A percentile compares a stretch with the other conserved stretches of the same genome.
Conservation (phyloP, 108 stramenopile genomes). For the Nitzschia sp. region DNA sequence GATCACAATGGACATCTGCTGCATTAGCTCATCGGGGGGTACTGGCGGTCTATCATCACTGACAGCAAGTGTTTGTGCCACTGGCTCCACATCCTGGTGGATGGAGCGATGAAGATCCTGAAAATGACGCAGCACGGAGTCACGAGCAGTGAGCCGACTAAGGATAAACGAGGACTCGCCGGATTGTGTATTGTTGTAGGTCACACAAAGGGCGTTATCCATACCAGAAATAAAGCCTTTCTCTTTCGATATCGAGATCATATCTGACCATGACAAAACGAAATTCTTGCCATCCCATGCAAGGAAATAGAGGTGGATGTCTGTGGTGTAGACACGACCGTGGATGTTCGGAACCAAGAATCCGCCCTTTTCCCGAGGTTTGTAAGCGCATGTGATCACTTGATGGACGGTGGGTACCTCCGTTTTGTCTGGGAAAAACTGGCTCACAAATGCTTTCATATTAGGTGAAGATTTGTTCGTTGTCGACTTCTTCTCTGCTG, state of each 20-base stretch:
- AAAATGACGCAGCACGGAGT: constrained; percentile 19
- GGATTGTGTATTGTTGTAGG: constrained; percentile 2
- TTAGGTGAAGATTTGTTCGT: neutral
- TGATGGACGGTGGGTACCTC: constrained; percentile 34
- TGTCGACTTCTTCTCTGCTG: too few relatives aligned
- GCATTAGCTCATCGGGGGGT: constrained; percentile 47
- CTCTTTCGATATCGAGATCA: constrained; percentile 56
- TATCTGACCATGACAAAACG: constrained; percentile 27
- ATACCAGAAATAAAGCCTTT: constrained; percentile 34
- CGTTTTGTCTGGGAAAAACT: constrained; percentile 26
- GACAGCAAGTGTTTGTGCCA: neutral
- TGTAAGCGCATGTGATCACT: constrained; percentile 43
- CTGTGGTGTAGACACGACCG: constrained; percentile 48
- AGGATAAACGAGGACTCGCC: constrained; percentile 26
- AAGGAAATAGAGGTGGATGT: constrained; percentile 40
- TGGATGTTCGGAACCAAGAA: constrained; percentile 32
- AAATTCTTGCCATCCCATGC: constrained; percentile 46
- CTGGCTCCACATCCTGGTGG: neutral
- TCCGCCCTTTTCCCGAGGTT: constrained; percentile 36
- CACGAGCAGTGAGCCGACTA: constrained; percentile 21
- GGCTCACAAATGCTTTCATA: constrained; percentile 22
- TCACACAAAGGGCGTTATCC: constrained; percentile 32
- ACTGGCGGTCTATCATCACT: constrained; percentile 23
- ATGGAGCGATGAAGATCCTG: neutral
- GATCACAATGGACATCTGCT: constrained; percentile 69